phyloP scores from a whole-genome alignment of 169 alveolate species.

The Plasmodium relictum region DNA sequence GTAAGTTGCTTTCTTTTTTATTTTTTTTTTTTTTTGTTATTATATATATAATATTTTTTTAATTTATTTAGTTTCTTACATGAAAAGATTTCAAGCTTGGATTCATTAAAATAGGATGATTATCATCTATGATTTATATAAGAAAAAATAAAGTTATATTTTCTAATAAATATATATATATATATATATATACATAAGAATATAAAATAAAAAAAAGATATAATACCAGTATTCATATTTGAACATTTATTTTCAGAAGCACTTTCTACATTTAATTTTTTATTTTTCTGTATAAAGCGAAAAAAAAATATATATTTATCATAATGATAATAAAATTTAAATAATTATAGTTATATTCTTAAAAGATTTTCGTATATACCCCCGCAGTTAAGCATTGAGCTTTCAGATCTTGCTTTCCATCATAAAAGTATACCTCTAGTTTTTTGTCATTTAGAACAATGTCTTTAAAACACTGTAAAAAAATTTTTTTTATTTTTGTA shows the following conservation, averaged over 20 bases:
- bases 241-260: slow-evolving; percentile 7
- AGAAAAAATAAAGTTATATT: slow-evolving; percentile 5
- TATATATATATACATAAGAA: slow-evolving; percentile 1
- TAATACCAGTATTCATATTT: slow-evolving; percentile 3
- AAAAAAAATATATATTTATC: slow-evolving; percentile 2
- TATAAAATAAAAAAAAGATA: too few relatives aligned
- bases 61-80: slow-evolving; percentile 15
- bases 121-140: slow-evolving; percentile 49
- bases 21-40: slow-evolving; percentile 24
- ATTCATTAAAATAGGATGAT: slow-evolving; percentile 34
- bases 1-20: not conserved
- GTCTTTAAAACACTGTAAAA: slow-evolving; percentile 83
- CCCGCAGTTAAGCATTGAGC: slow-evolving; percentile 86
- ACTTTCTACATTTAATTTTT: slow-evolving; percentile 3
- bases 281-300: slow-evolving; percentile 16
- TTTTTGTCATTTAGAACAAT: slow-evolving; percentile 86
- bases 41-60: not conserved
- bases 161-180: slow-evolving; percentile 6
- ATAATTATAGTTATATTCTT: not conserved
- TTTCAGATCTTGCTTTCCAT: slow-evolving; percentile 89
- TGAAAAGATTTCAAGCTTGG: slow-evolving; percentile 67
- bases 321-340: not conserved
- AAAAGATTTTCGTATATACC: slow-evolving; percentile 10
- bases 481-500: not conserved
- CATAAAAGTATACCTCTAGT: slow-evolving; percentile 90